phyloP scores from a whole-genome alignment of 257 asterid genomes.

The Parsonsia alboflavescens region DNA sequence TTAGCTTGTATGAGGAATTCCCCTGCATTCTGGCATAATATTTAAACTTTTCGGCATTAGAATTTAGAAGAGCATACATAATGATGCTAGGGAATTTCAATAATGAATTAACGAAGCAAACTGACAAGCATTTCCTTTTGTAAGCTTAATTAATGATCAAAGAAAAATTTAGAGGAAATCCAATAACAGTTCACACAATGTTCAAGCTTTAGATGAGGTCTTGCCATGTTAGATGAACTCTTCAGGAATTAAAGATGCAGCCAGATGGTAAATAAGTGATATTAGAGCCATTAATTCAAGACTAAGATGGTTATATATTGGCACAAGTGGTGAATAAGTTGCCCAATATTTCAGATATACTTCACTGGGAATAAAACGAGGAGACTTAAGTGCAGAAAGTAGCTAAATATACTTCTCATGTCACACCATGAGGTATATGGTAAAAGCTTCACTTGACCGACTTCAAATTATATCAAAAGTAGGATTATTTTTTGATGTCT shows the following conservation, averaged over 20 bases:
- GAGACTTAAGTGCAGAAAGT: background rate
- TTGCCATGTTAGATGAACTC: background rate
- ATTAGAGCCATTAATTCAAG: background rate
- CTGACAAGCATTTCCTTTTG: background rate
- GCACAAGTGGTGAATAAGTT: background rate
- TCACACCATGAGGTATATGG: background rate
- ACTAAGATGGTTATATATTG: background rate
- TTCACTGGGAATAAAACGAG: background rate
- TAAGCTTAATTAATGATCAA: too few species aligned
- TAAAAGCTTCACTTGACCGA: too few species aligned
- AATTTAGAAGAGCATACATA: background rate
- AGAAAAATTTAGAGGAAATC: background rate
- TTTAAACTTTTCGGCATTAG: background rate
- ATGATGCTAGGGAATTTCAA: background rate
- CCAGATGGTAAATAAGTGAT: background rate
- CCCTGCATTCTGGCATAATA: conserved; percentile 58
- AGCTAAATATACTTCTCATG: background rate
- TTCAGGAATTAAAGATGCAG: background rate
- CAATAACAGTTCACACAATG: background rate
- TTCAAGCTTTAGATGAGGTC: background rate
- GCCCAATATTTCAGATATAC: background rate
- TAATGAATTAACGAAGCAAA: too few species aligned
- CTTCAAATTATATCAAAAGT: too few species aligned
- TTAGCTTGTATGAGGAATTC: conserved; percentile 82
- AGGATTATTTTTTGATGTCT: background rate